A percentile compares a stretch with the other conserved stretches of the same genome.
phyloP scores from a whole-genome alignment of 768 basidiomycete species.

The Pisolithus tinctorius region DNA sequence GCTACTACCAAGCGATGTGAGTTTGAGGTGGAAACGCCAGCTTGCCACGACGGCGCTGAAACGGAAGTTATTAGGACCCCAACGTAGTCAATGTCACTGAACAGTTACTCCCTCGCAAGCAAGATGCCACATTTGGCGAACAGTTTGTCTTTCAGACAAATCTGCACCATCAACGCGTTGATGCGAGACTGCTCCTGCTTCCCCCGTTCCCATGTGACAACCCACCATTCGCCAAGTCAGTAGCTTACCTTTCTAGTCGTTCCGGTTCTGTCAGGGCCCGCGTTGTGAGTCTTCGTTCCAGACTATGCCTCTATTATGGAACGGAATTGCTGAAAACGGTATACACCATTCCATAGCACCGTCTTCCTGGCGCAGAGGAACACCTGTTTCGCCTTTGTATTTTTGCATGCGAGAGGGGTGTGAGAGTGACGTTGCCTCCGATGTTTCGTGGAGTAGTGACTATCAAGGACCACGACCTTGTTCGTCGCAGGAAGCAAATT shows the following conservation, averaged over 20 bases:
- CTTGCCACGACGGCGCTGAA: conserved; percentile 1
- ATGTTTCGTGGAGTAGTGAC: conserved; percentile 23
- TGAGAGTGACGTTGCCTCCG: conserved; percentile 23
- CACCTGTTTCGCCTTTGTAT: conserved; percentile 26
- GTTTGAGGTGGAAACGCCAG: conserved; percentile 1
- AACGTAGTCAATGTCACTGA: conserved; percentile 16
- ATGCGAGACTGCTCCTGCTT: conserved; percentile 22
- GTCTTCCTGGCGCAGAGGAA: conserved; percentile 19
- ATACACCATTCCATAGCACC: conserved; percentile 11
- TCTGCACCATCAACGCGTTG: conserved; percentile 15
- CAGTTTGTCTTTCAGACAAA: conserved; percentile 24
- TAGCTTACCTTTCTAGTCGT: conserved; percentile 24
- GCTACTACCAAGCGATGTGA: conserved; percentile 11
- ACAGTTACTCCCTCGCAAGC: conserved; percentile 25
- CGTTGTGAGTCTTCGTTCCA: conserved; percentile 17
- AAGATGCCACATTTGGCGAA: conserved; percentile 22
- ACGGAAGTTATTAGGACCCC: conserved; percentile 11
- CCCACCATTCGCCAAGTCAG: conserved; percentile 27
- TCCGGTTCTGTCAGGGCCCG: conserved; percentile 18
- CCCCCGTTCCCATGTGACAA: conserved; percentile 21
- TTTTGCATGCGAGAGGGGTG: conserved; percentile 21
- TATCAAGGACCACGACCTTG: conserved; percentile 12
- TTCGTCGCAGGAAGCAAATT: conserved; percentile 5
- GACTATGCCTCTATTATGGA: not conserved
- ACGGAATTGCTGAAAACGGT: conserved; percentile 2